These are phyloP conservation scores for Phytophthora idaei DNA, from an alignment of 352 stramenopile species.

Conservation along the genomic window DNA sequence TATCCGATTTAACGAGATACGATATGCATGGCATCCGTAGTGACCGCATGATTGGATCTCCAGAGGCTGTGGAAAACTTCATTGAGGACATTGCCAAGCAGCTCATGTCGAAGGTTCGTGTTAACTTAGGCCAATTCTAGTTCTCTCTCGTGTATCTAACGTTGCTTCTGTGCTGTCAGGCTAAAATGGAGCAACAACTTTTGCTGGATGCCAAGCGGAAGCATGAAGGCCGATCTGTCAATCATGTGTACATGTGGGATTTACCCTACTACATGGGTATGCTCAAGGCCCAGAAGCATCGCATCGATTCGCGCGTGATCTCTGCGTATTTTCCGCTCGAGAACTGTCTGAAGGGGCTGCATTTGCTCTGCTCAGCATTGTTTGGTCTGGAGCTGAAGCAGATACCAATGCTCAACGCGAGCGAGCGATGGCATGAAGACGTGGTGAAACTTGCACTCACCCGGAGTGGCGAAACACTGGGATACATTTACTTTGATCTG, in stretches of 20 bases:
- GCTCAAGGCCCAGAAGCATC: slow-evolving; percentile 74
- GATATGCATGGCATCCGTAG: slow-evolving; percentile 18
- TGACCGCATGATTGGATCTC: slow-evolving; percentile 88
- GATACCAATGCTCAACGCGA: slow-evolving; percentile 64
- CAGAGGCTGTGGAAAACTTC: slow-evolving; percentile 67
- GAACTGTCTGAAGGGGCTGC: slow-evolving; percentile 91
- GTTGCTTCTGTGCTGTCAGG: slow-evolving; percentile 30
- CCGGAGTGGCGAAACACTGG: slow-evolving; percentile 64
- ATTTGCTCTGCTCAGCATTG: slow-evolving; percentile 85
- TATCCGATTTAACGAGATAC: slow-evolving; percentile 11
- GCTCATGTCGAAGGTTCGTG: slow-evolving; percentile 74
- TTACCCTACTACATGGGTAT: slow-evolving; percentile 94
- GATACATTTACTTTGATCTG: slow-evolving; percentile 96
- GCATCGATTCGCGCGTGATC: slow-evolving; percentile 82
- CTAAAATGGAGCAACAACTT: slow-evolving; percentile 58
- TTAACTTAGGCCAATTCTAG: neutral
- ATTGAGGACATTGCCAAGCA: slow-evolving; percentile 65
- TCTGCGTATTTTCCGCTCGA: slow-evolving; percentile 92
- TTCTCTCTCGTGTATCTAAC: neutral
- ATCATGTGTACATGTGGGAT: slow-evolving; percentile 93
- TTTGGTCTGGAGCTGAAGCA: slow-evolving; percentile 92
- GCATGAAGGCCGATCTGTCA: slow-evolving; percentile 49
- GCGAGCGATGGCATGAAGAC: slow-evolving; percentile 90
- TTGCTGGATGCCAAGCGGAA: slow-evolving; percentile 67
- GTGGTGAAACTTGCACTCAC: slow-evolving; percentile 92